phyloP scores from a whole-genome alignment of 768 basidiomycete genomes.

The Leccinum variicolor region DNA sequence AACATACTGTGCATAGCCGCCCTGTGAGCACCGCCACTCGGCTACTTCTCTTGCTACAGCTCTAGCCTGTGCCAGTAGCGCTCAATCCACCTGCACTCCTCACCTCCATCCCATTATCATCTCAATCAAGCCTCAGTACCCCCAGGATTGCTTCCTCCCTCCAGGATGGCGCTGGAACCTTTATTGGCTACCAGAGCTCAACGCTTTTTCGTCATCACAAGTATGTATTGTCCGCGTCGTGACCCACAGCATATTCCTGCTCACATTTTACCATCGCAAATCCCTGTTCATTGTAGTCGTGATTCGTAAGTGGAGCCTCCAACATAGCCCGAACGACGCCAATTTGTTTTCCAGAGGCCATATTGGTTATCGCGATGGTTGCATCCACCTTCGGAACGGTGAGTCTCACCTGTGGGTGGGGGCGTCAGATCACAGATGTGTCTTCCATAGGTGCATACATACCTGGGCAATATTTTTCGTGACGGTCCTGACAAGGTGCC shows the following conservation, averaged over 20 bases:
- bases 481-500: conserved; percentile 50
- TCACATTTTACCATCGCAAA: conserved; percentile 8
- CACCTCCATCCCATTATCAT: conserved; percentile 5
- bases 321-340: neutral
- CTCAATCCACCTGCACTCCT: neutral
- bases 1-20: neutral
- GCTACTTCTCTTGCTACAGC: neutral
- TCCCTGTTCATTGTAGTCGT: conserved; percentile 37
- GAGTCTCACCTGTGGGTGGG: conserved; percentile 20
- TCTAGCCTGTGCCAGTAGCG: neutral
- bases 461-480: conserved; percentile 18
- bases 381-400: conserved; percentile 66
- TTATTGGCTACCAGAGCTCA: conserved; percentile 74
- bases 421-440: conserved; percentile 2
- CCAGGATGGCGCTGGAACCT: conserved; percentile 64
- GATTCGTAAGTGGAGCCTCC: conserved; percentile 51
- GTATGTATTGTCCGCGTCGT: conserved; percentile 38
- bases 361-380: conserved; percentile 73
- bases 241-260: neutral
- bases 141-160: conserved; percentile 14
- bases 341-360: conserved; percentile 51
- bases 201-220: conserved; percentile 64
- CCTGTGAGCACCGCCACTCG: neutral
- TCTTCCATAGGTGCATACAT: conserved; percentile 46
- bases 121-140: conserved; percentile 9